Conservation (phyloP, 2,329 filamentous ascomycete species). For the Dichotomopilus funicola region DNA sequence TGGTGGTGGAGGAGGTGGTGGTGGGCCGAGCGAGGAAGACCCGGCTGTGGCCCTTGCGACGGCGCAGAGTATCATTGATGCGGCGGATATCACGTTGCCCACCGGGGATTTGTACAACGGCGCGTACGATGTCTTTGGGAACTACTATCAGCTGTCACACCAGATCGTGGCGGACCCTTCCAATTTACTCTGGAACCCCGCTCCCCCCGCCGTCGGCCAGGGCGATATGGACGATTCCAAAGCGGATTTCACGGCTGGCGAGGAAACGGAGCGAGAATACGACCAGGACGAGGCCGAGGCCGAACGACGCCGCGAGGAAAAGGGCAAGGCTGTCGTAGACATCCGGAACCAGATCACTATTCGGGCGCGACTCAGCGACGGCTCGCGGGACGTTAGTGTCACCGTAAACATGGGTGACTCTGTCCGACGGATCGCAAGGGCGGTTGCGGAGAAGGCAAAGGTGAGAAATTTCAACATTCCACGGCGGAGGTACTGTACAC, state of each 20-base stretch:
- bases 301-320: conserved; percentile 39
- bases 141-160: conserved; percentile 62
- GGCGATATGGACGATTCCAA: conserved; percentile 20
- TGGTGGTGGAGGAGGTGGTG: conserved; percentile 3
- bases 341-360: conserved; percentile 48
- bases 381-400: conserved; percentile 56
- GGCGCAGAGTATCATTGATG: conserved; percentile 75
- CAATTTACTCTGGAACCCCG: conserved; percentile 39
- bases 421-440: conserved; percentile 57
- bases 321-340: conserved; percentile 44
- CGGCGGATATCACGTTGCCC: conserved; percentile 67
- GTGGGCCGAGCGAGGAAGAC: conserved; percentile 30
- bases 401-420: conserved; percentile 52
- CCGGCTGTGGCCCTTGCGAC: conserved; percentile 46
- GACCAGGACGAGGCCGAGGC: conserved; percentile 18
- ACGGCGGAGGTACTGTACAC: neutral
- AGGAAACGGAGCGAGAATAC: conserved; percentile 18
- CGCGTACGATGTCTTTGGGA: conserved; percentile 64
- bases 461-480: conserved; percentile 35
- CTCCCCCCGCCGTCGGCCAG: conserved; percentile 14
- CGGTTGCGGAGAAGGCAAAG: conserved; percentile 55
- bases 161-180: conserved; percentile 62
- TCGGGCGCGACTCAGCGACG: conserved; percentile 59
- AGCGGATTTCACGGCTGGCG: conserved; percentile 16
- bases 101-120: conserved; percentile 66